These are phyloP conservation scores for Trichophyton rubrum DNA, from an alignment of 2,329 filamentous ascomycete species.

Conservation along the genomic window DNA sequence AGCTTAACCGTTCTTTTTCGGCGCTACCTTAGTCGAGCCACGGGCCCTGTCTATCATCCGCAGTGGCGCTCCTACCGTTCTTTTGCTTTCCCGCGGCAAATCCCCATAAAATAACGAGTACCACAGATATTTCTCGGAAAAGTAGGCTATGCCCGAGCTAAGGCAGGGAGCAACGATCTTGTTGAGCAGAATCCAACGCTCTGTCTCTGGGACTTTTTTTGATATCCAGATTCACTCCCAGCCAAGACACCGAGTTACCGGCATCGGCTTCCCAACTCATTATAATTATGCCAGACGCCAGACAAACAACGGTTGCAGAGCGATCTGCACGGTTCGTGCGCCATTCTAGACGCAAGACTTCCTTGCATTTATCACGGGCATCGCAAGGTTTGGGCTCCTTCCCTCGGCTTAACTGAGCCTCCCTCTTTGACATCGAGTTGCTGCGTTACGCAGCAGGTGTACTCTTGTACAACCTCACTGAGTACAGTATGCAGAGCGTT, in stretches of 20 bases:
- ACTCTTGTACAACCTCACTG: not conserved
- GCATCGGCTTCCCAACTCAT: not conserved
- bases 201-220: not conserved
- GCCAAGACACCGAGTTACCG: conserved; percentile 3
- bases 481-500: no score
- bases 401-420: not conserved
- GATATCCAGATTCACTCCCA: no score
- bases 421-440: not conserved
- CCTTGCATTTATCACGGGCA: not conserved
- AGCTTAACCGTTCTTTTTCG: not conserved
- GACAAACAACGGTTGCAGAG: not conserved
- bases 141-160: not conserved
- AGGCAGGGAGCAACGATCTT: not conserved
- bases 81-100: conserved; percentile 3
- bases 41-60: conserved; percentile 5
- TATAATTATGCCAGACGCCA: not conserved
- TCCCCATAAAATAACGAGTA: not conserved
- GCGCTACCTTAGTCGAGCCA: conserved; percentile 4
- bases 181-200: not conserved
- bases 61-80: conserved; percentile 2
- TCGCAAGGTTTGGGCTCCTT: not conserved
- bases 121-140: not conserved
- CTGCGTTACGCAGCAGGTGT: not conserved
- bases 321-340: conserved; percentile 3
- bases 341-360: conserved; percentile 1